A percentile compares a stretch with the other conserved stretches of the same genome.
Conservation (phyloP, 1,139 yeast genomes). For the Sugiyamaella neomexicana region DNA sequence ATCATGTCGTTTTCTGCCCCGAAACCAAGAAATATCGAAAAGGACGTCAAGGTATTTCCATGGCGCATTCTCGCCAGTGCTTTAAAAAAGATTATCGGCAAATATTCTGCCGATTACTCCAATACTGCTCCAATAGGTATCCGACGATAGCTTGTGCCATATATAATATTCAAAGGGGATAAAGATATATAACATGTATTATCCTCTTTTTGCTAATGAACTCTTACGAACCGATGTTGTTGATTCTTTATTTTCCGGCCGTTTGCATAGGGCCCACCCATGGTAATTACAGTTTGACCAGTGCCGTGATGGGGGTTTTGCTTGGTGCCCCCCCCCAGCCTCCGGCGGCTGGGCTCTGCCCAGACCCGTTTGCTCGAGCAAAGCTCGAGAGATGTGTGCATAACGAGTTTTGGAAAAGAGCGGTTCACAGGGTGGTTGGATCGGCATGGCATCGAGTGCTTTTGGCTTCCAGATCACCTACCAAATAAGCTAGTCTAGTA, state of each 20-base stretch:
- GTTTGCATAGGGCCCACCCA: background rate
- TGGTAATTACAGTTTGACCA: background rate
- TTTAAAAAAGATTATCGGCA: slow-evolving; percentile 59
- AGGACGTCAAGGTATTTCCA: slow-evolving; percentile 66
- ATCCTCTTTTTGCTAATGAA: slow-evolving; percentile 1
- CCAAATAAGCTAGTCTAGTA: slow-evolving; percentile 3
- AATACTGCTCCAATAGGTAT: slow-evolving; percentile 15
- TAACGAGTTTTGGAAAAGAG: background rate
- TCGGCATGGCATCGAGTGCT: background rate
- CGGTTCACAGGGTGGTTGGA: no score
- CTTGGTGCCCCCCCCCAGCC: background rate
- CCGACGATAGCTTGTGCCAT: slow-evolving; percentile 1
- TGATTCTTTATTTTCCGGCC: background rate
- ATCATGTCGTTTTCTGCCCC: slow-evolving; percentile 68
- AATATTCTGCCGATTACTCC: slow-evolving; percentile 47
- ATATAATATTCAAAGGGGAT: background rate
- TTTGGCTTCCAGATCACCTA: slow-evolving; percentile 9
- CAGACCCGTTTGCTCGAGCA: background rate
- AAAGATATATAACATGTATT: background rate
- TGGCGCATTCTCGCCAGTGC: slow-evolving; percentile 61
- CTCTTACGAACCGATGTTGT: background rate
- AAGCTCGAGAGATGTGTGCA: background rate
- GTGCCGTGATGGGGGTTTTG: no score
- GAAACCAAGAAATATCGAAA: slow-evolving; percentile 69
- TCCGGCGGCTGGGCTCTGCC: background rate